Conservation (phyloP, 1,139 yeast genomes). For the Yamadazyma friedrichii region DNA sequence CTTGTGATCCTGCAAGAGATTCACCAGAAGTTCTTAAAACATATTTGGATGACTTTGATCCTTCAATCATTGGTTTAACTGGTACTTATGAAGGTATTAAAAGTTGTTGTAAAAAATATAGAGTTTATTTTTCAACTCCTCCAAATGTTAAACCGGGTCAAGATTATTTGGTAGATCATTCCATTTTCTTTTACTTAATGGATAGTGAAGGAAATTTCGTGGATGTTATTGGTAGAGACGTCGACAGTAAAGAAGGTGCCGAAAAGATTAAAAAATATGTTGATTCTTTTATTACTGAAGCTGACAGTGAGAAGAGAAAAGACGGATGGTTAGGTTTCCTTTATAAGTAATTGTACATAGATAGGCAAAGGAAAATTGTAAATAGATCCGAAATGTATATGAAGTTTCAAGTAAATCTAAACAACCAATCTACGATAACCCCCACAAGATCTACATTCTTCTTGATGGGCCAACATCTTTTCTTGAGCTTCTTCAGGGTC, state of each 20-base stretch:
- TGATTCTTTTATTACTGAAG: constrained; percentile 71
- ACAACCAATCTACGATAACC: constrained; percentile 44
- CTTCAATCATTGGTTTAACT: constrained; percentile 83
- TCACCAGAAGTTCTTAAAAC: constrained; percentile 77
- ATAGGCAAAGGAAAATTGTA: constrained; percentile 2
- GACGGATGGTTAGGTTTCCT: constrained; percentile 57
- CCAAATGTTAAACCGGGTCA: constrained; percentile 92
- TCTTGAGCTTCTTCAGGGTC: constrained; percentile 50
- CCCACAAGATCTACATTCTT: constrained; percentile 46
- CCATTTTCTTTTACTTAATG: constrained; percentile 93
- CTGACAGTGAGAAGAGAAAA: constrained; percentile 59
- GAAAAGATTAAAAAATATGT: constrained; percentile 74
- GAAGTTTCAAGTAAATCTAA: too few relatives aligned
- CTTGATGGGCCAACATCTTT: constrained; percentile 47
- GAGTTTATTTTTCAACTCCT: constrained; percentile 96
- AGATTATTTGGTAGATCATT: constrained; percentile 94
- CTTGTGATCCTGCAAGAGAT: constrained; percentile 96
- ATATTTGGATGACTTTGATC: constrained; percentile 85
- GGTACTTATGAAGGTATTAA: constrained; percentile 87
- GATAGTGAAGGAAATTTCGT: constrained; percentile 95
- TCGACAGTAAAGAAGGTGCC: constrained; percentile 76
- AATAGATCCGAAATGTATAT: constrained; percentile 4
- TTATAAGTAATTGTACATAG: constrained; percentile 28
- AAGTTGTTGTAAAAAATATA: constrained; percentile 76
- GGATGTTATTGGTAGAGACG: constrained; percentile 92